These are phyloP conservation scores for Penicillium pancosmium DNA, from an alignment of 495 filamentous ascomycete genomes.

Conservation along the genomic window DNA sequence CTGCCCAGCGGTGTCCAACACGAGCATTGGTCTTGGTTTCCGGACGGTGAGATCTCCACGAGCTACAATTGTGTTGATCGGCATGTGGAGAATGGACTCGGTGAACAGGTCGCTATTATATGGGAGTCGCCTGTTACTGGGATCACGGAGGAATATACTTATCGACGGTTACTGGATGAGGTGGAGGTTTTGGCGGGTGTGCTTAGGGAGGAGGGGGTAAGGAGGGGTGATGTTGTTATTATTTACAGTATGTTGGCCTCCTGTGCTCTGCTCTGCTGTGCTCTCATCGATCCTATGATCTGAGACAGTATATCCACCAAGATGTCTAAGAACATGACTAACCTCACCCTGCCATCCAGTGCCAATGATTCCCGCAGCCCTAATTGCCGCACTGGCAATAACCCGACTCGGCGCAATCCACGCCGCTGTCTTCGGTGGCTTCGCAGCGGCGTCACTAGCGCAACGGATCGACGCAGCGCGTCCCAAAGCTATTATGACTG, in stretches of 20 bases:
- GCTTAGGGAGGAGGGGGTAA: slow-evolving; percentile 78
- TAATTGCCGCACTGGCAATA: slow-evolving; percentile 82
- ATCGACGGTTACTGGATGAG: slow-evolving; percentile 75
- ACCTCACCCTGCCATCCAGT: slow-evolving; percentile 48
- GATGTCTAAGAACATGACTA: not conserved
- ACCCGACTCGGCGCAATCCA: slow-evolving; percentile 85
- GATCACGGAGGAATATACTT: slow-evolving; percentile 71
- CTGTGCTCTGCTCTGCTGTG: not conserved
- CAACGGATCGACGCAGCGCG: slow-evolving; percentile 85
- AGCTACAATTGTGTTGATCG: slow-evolving; percentile 89
- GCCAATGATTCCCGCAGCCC: slow-evolving; percentile 92
- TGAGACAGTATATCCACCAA: not conserved
- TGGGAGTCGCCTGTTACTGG: slow-evolving; percentile 88
- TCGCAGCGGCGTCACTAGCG: slow-evolving; percentile 77
- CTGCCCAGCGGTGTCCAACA: slow-evolving; percentile 52
- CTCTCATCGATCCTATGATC: too few relatives aligned
- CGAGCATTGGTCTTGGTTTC: slow-evolving; percentile 83
- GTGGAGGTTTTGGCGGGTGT: slow-evolving; percentile 84
- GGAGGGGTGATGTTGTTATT: slow-evolving; percentile 86
- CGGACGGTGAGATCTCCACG: slow-evolving; percentile 85
- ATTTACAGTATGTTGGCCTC: slow-evolving; percentile 71
- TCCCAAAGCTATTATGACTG: slow-evolving; percentile 78
- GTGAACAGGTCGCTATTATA: slow-evolving; percentile 72
- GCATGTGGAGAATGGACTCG: slow-evolving; percentile 76
- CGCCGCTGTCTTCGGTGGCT: slow-evolving; percentile 90